phyloP scores from a whole-genome alignment of 495 filamentous ascomycete species.

The Tuber microsphaerosporum region DNA sequence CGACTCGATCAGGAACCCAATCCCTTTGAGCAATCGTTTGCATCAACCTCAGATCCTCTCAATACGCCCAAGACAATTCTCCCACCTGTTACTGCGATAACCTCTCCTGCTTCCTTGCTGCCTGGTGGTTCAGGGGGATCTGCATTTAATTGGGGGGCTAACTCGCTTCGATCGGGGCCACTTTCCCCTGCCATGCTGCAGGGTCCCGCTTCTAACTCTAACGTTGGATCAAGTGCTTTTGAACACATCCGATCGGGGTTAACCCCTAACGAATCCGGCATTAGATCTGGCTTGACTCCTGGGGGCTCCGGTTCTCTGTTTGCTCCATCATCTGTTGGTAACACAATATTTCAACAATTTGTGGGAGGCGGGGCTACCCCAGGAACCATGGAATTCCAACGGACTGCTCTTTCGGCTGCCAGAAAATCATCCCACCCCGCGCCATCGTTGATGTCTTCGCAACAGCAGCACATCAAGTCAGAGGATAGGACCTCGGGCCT shows the following conservation, averaged over 20 bases:
- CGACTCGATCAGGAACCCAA: slow-evolving; percentile 63
- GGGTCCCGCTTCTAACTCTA: slow-evolving; percentile 65
- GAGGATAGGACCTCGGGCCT: slow-evolving; percentile 58
- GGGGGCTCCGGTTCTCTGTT: slow-evolving; percentile 98
- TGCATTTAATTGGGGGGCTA: slow-evolving; percentile 66
- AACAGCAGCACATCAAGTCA: slow-evolving; percentile 44
- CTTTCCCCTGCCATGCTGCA: slow-evolving; percentile 96
- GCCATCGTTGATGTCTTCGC: slow-evolving; percentile 49
- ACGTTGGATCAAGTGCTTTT: slow-evolving; percentile 59
- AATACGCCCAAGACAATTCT: slow-evolving; percentile 85
- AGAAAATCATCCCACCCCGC: slow-evolving; percentile 50
- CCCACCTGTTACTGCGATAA: slow-evolving; percentile 82
- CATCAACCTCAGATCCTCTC: slow-evolving; percentile 59
- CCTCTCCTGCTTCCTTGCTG: slow-evolving; percentile 75
- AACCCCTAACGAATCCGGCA: slow-evolving; percentile 93
- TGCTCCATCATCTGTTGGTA: slow-evolving; percentile 78
- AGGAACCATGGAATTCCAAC: slow-evolving; percentile 85
- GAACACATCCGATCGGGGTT: slow-evolving; percentile 76
- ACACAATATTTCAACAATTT: slow-evolving; percentile 69
- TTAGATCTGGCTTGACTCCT: slow-evolving; percentile 85
- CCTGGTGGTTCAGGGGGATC: slow-evolving; percentile 60
- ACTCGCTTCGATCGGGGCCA: slow-evolving; percentile 83
- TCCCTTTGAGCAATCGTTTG: slow-evolving; percentile 91
- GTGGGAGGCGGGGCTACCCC: slow-evolving; percentile 79
- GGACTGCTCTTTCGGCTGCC: slow-evolving; percentile 75